Evolutionary conservation across 306 rosid species (phyloP).

Genomic region (Malus fusca): DNA sequence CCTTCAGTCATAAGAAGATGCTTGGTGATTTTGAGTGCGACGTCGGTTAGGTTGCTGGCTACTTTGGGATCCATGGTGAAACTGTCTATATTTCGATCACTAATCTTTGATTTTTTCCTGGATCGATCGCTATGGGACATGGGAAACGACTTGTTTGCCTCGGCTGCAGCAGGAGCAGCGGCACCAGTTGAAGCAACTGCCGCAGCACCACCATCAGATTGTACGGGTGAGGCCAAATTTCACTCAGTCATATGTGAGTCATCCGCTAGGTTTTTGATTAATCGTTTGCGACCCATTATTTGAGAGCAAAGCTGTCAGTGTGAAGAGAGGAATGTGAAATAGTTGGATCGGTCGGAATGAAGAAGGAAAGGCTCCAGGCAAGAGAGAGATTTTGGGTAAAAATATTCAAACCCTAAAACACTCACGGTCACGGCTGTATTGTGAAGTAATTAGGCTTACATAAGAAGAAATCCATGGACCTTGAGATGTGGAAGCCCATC

Average conservation of each 20-base stretch:
- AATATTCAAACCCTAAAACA: neutral
- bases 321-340: neutral
- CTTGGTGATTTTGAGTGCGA: conserved; percentile 43
- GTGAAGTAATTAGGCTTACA: neutral
- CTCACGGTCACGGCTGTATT: neutral
- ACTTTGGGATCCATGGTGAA: conserved; percentile 51
- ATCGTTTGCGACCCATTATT: neutral
- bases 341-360: neutral
- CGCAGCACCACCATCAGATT: no score
- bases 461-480: neutral
- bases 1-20: conserved; percentile 31
- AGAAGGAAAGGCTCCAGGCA: neutral
- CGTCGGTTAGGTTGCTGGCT: conserved; percentile 40
- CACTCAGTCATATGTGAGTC: neutral
- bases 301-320: neutral
- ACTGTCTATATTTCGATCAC: neutral
- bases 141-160: neutral
- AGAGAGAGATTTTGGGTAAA: neutral
- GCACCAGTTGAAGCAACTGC: no score
- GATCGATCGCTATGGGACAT: neutral
- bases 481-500: neutral
- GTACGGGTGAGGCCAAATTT: no score
- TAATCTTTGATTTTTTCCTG: neutral
- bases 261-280: neutral
- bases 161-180: neutral